Evolutionary conservation across 768 basidiomycete genomes (phyloP).

Genomic region (Termitomyces sp.): DNA sequence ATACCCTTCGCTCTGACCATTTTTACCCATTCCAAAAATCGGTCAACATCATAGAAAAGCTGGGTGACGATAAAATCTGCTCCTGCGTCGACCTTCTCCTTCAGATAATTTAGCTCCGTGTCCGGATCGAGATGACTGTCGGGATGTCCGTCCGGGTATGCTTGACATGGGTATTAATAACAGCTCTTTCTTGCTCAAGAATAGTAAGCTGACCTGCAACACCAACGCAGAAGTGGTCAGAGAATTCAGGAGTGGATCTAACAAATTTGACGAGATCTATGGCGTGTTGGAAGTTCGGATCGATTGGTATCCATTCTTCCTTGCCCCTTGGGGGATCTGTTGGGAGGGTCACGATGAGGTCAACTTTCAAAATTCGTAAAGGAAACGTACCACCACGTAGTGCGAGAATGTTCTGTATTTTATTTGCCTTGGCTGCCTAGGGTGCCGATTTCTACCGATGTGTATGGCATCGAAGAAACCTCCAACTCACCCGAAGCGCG

Average conservation of each 20-base stretch:
- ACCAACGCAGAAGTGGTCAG: conserved; percentile 86
- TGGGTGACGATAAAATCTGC: conserved; percentile 97
- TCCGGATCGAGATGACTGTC: conserved; percentile 56
- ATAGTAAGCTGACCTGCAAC: conserved; percentile 65
- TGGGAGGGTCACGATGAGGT: not conserved
- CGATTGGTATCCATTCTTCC: conserved; percentile 88
- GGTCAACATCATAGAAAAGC: conserved; percentile 93
- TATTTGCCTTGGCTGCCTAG: conserved; percentile 72
- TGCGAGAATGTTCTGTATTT: conserved; percentile 87
- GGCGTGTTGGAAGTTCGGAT: conserved; percentile 78
- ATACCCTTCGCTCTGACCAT: conserved; percentile 69
- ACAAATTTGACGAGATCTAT: conserved; percentile 92
- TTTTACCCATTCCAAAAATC: conserved; percentile 74
- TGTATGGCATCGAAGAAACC: conserved; percentile 2
- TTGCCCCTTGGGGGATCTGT: conserved; percentile 90
- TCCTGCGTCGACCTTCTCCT: conserved; percentile 87
- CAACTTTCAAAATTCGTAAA: not conserved
- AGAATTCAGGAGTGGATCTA: conserved; percentile 66
- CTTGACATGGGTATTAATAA: conserved; percentile 30
- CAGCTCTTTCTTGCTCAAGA: not conserved
- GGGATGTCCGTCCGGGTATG: conserved; percentile 87
- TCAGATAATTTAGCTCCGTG: conserved; percentile 61
- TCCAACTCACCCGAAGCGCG: conserved; percentile 62
- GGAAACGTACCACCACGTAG: conserved; percentile 73
- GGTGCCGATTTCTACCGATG: not conserved